Conservation (phyloP, 2,329 filamentous ascomycete genomes). For the Aureobasidium uvarum region DNA sequence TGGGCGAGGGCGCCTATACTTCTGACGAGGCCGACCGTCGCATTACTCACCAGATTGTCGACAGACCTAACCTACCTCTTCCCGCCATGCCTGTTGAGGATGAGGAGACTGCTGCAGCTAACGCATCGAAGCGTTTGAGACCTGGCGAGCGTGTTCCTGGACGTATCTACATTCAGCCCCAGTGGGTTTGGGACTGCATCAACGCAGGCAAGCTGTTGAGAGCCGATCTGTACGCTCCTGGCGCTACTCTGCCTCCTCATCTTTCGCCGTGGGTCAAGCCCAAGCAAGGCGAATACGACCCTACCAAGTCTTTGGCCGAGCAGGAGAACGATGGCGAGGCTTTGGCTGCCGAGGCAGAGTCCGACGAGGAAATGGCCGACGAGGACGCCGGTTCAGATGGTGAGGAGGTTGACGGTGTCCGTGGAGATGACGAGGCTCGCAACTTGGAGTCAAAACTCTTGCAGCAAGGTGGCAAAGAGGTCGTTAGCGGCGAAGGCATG, state of each 20-base stretch:
- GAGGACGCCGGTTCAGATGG: constrained; percentile 40
- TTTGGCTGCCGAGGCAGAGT: constrained; percentile 49
- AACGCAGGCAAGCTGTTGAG: constrained; percentile 88
- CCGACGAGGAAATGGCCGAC: constrained; percentile 50
- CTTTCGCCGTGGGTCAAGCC: constrained; percentile 92
- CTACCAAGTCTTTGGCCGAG: constrained; percentile 77
- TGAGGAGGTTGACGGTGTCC: constrained; percentile 37
- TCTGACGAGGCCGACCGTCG: constrained; percentile 80
- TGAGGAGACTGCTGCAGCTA: constrained; percentile 59
- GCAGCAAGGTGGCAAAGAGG: constrained; percentile 30
- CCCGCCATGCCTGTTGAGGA: constrained; percentile 49
- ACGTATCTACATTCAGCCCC: constrained; percentile 88
- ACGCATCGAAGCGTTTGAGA: constrained; percentile 45
- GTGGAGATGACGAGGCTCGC: constrained; percentile 44
- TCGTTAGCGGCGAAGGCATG: constrained; percentile 44
- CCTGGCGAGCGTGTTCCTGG: constrained; percentile 79
- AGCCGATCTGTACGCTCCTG: constrained; percentile 84
- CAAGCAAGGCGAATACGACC: constrained; percentile 86
- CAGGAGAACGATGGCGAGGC: constrained; percentile 87
- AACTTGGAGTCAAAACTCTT: constrained; percentile 35
- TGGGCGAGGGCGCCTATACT: constrained; percentile 90
- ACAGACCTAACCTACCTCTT: constrained; percentile 68
- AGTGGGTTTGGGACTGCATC: constrained; percentile 98
- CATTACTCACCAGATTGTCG: constrained; percentile 96
- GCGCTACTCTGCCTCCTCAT: constrained; percentile 86